Percentiles rank a stretch among this genome's conserved stretches.
These are phyloP conservation scores for Hirsutella thompsonii DNA, from an alignment of 2,329 filamentous ascomycete species.

Conservation along the genomic window DNA sequence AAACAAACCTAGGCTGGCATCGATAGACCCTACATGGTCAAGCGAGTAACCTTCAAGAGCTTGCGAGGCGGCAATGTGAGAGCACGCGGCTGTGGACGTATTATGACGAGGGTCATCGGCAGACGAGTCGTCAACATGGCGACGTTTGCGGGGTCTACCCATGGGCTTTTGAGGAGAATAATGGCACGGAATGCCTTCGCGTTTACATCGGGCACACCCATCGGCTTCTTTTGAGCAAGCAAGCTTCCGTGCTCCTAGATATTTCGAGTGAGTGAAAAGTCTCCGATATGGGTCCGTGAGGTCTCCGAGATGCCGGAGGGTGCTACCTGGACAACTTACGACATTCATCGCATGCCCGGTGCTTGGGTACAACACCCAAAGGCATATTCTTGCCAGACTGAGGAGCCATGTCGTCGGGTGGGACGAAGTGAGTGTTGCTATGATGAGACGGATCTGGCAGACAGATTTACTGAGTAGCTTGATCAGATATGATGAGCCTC, in stretches of 20 bases:
- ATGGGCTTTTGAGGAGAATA: constrained; percentile 55
- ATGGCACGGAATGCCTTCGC: constrained; percentile 42
- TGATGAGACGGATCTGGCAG: not conserved
- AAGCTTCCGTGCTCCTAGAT: constrained; percentile 46
- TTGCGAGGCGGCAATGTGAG: not conserved
- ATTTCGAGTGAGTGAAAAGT: constrained; percentile 12
- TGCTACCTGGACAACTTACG: constrained; percentile 28
- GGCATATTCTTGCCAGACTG: constrained; percentile 4
- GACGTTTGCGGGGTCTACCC: constrained; percentile 50
- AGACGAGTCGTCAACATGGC: constrained; percentile 16
- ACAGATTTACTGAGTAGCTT: no score
- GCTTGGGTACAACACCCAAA: constrained; percentile 27
- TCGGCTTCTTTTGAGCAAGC: constrained; percentile 50
- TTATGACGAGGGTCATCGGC: not conserved
- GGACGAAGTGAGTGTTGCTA: not conserved
- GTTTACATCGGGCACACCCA: constrained; percentile 45
- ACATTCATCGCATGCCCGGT: constrained; percentile 54
- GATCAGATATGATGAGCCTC: no score
- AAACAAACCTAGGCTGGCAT: constrained; percentile 22
- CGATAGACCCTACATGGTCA: constrained; percentile 9
- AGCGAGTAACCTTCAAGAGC: not conserved
- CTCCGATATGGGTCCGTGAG: constrained; percentile 9
- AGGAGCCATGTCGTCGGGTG: constrained; percentile 9
- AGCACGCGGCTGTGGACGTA: not conserved
- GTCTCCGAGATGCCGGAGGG: not conserved